Base-by-base conservation (phyloP, 106 monocot species). In the Posidonia australis region DNA sequence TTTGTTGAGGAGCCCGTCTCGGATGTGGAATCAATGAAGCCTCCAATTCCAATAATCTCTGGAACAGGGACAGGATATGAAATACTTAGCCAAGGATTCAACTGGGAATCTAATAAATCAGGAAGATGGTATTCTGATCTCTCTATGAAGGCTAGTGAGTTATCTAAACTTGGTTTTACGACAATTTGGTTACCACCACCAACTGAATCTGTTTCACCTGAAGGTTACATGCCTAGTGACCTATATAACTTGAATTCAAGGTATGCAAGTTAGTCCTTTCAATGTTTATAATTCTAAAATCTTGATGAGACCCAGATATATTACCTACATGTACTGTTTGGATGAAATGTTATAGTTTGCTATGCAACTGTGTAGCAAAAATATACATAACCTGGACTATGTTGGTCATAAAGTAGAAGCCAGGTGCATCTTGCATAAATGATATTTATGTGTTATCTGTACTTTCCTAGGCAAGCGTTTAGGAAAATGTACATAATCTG, bases 211-310 rank as follows among this genome's bases (percentile, higher is more conserved):
- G 94, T 94, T 20, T 94, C 94, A 30, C 86, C 94, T 78, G 94
- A 94, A 77, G 94, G 94, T 16, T 94, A 94, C 80, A 94, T 94
- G 94, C 94, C 94, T 51, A 90, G 69, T 71, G 94, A 94, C 82
- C 84, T 94, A 70, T 94, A 94, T 52, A 94, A 94, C 78, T 75
- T 94, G 59, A 86, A 89, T 74, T 94, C 94, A 36, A 36, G 36
- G 36, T 36, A 36, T 36, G 36, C 36, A 36, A 36, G 9, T 54
- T 5, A n/a, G 23, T 20, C 54, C n/a, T 24, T 20, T 54, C 22
- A n/a, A 54, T 54, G 11, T 10, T 24, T 11, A 22, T 9, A 22
- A 54, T 54, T 54, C 3, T 54, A 54, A n/a, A 54, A 22, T 36
- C 36, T 4, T 36, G 36, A 36, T 7, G n/a, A n/a, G n/a, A n/a